Conservation (phyloP, 1,139 yeast genomes). For the Spencermartinsiella ligniputridi region DNA sequence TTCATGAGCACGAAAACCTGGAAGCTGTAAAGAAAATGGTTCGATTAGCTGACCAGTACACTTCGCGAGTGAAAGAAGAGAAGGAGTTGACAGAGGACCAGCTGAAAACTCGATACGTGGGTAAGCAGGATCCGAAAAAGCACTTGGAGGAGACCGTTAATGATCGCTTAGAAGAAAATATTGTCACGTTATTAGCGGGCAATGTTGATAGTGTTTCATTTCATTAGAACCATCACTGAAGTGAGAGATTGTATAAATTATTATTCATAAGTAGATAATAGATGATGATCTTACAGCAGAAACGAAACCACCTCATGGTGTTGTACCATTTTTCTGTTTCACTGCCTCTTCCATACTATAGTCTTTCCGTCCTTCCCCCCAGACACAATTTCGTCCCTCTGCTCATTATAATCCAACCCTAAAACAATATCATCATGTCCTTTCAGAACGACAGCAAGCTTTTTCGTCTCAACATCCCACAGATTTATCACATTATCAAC, state of each 20-base stretch:
- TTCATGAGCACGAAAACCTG: slow-evolving; percentile 70
- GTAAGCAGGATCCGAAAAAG: slow-evolving; percentile 98
- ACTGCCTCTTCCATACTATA: slow-evolving; percentile 31
- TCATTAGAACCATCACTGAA: slow-evolving; percentile 13
- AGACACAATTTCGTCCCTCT: slow-evolving; percentile 38
- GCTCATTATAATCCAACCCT: slow-evolving; percentile 26
- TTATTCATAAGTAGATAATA: neutral
- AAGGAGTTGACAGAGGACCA: slow-evolving; percentile 84
- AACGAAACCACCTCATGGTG: no score
- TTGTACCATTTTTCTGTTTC: no score
- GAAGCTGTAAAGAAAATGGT: slow-evolving; percentile 77
- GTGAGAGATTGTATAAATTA: slow-evolving; percentile 1
- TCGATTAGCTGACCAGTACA: slow-evolving; percentile 84
- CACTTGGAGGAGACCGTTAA: slow-evolving; percentile 91
- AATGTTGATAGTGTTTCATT: slow-evolving; percentile 72
- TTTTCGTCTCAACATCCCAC: slow-evolving; percentile 74
- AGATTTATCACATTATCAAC: slow-evolving; percentile 51
- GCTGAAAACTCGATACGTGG: slow-evolving; percentile 91
- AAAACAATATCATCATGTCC: slow-evolving; percentile 36
- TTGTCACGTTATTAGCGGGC: slow-evolving; percentile 80
- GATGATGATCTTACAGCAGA: no score
- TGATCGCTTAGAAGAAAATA: slow-evolving; percentile 79
- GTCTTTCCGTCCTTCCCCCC: slow-evolving; percentile 42
- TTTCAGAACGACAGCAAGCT: slow-evolving; percentile 40
- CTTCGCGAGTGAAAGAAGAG: slow-evolving; percentile 89